Percentiles rank a stretch among this genome's conserved stretches.
These are phyloP conservation scores for Pyrenopolyporus hunteri DNA, from an alignment of 495 filamentous ascomycete genomes.

Conservation along the genomic window DNA sequence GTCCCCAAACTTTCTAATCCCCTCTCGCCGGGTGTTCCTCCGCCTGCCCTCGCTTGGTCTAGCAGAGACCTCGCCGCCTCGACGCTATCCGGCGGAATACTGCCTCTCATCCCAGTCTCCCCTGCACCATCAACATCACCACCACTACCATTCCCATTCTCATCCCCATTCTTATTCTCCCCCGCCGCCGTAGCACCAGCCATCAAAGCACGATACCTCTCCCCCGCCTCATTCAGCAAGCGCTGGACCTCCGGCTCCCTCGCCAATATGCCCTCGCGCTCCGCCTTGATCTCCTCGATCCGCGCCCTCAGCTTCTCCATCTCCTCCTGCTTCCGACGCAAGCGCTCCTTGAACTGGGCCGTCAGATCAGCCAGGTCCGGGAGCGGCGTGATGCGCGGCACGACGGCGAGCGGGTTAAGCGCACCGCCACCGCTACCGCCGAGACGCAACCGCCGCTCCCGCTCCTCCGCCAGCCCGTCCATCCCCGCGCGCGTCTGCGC, in stretches of 20 bases:
- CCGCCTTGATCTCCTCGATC: slow-evolving; percentile 45
- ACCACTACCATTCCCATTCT: slow-evolving; percentile 5
- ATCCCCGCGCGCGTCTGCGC: slow-evolving; percentile 84
- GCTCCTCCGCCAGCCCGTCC: slow-evolving; percentile 60
- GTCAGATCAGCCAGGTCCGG: slow-evolving; percentile 60
- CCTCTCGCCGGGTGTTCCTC: slow-evolving; percentile 50
- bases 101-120: slow-evolving; percentile 53
- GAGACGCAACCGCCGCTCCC: slow-evolving; percentile 34
- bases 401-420: slow-evolving; percentile 31
- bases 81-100: slow-evolving; percentile 24
- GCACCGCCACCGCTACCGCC: slow-evolving; percentile 20
- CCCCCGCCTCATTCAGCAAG: slow-evolving; percentile 80
- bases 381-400: slow-evolving; percentile 61
- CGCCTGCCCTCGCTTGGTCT: slow-evolving; percentile 34
- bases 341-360: slow-evolving; percentile 49
- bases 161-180: neutral
- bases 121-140: slow-evolving; percentile 5
- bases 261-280: slow-evolving; percentile 65
- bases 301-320: slow-evolving; percentile 35
- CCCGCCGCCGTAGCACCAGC: slow-evolving; percentile 16
- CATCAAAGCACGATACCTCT: slow-evolving; percentile 65
- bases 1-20: slow-evolving; percentile 69
- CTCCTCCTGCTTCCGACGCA: slow-evolving; percentile 46
- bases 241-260: slow-evolving; percentile 83
- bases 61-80: slow-evolving; percentile 40